A percentile compares a stretch with the other conserved stretches of the same genome.
These are phyloP conservation scores for Actinomortierella wolfii DNA, from an alignment of 371 early-diverging fungal genomes.

Conservation along the genomic window DNA sequence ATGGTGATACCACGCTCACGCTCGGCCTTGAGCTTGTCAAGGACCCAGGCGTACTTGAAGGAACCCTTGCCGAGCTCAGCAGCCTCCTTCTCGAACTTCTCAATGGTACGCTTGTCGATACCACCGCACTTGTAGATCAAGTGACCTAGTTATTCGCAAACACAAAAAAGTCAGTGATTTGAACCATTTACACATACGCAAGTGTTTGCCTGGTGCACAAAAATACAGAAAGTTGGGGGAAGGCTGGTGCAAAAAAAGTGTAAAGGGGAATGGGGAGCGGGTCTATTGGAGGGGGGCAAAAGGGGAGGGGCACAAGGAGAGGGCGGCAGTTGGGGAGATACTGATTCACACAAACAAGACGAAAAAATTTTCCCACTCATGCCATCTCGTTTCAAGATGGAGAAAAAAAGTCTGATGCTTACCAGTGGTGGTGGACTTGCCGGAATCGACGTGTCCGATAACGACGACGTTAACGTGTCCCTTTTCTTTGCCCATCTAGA, in stretches of 20 bases:
- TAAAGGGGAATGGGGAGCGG: too few relatives aligned
- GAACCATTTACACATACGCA: too few relatives aligned
- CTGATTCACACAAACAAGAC: background rate
- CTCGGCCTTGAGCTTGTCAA: slow-evolving; percentile 97
- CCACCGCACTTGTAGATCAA: slow-evolving; percentile 99
- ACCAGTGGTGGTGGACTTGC: slow-evolving; percentile 90
- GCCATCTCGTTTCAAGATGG: background rate
- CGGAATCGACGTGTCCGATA: slow-evolving; percentile 99
- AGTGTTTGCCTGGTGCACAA: too few relatives aligned
- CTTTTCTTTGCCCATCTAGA: slow-evolving; percentile 88
- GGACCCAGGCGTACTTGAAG: slow-evolving; percentile 97
- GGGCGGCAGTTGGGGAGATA: background rate
- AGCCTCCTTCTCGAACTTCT: slow-evolving; percentile 99
- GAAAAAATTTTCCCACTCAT: too few relatives aligned
- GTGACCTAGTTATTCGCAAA: slow-evolving; percentile 62
- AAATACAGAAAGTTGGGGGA: too few relatives aligned
- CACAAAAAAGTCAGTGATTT: too few relatives aligned
- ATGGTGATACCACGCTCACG: slow-evolving; percentile 98
- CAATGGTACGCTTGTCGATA: slow-evolving; percentile 99
- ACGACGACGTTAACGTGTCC: slow-evolving; percentile 94
- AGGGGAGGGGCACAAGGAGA: too few relatives aligned
- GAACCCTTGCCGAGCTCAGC: slow-evolving; percentile 98
- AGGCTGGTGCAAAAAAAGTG: too few relatives aligned
- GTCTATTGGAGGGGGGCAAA: too few relatives aligned
- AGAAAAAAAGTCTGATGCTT: background rate